These are phyloP conservation scores for Rubus parviflorus DNA, from an alignment of 306 rosid species.

Conservation along the genomic window DNA sequence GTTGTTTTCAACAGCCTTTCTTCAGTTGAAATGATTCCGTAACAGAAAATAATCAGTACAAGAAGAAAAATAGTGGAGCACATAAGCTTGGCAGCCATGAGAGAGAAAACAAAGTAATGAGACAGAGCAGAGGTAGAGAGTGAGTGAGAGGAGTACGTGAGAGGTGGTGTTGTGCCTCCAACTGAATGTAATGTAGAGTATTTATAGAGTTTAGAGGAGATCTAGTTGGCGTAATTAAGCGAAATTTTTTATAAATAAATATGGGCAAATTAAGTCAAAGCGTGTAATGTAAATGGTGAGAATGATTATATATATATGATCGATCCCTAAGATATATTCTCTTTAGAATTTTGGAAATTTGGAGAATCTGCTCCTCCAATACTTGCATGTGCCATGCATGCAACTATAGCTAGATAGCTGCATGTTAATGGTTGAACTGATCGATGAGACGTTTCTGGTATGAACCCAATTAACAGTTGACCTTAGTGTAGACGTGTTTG, in stretches of 20 bases:
- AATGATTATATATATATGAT: slow-evolving; percentile 27
- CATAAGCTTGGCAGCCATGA: slow-evolving; percentile 48
- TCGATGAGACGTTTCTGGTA: slow-evolving; percentile 57
- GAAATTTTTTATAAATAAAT: not conserved
- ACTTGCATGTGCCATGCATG: slow-evolving; percentile 55
- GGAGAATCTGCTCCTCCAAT: slow-evolving; percentile 14
- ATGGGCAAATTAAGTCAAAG: not conserved
- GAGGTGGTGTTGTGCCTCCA: slow-evolving; percentile 31
- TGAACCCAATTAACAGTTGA: slow-evolving; percentile 37
- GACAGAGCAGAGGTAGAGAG: not conserved
- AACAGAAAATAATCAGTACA: slow-evolving; percentile 27
- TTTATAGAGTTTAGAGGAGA: slow-evolving; percentile 43
- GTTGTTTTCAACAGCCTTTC: slow-evolving; percentile 36
- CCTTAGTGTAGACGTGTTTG: slow-evolving; percentile 13
- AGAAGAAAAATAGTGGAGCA: slow-evolving; percentile 32
- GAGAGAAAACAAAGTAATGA: not conserved
- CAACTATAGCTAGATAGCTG: not conserved
- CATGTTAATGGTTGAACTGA: not conserved
- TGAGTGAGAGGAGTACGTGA: not conserved
- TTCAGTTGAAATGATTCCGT: slow-evolving; percentile 23
- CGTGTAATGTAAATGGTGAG: slow-evolving; percentile 18
- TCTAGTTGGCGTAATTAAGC: not conserved
- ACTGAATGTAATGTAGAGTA: slow-evolving; percentile 20
- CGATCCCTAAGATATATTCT: slow-evolving; percentile 38
- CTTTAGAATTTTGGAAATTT: not conserved